These are phyloP conservation scores for Thielaviopsis musarum DNA, from an alignment of 2,329 filamentous ascomycete genomes.

Conservation along the genomic window DNA sequence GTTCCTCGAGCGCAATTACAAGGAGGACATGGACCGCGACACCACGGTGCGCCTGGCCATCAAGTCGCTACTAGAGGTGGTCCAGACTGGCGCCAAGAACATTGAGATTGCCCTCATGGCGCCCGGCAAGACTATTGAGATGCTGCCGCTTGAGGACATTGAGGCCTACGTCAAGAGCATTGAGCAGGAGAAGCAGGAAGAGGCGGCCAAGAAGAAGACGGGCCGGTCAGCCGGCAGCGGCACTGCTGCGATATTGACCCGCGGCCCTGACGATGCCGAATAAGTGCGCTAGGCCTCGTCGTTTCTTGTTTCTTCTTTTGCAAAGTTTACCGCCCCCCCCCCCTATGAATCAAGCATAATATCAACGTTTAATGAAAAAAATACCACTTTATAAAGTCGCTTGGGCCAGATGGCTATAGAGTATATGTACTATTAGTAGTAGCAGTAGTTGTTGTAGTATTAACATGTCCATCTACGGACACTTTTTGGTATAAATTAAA, in stretches of 20 bases:
- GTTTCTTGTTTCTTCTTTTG: background rate
- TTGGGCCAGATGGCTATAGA: too few relatives aligned
- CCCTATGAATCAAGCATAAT: background rate
- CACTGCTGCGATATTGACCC: constrained; percentile 57
- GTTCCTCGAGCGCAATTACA: constrained; percentile 97
- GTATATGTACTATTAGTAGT: background rate
- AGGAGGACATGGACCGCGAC: constrained; percentile 92
- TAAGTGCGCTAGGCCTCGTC: background rate
- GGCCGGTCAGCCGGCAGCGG: constrained; percentile 55
- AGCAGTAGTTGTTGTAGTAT: background rate
- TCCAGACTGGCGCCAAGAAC: constrained; percentile 98
- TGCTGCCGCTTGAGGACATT: constrained; percentile 89
- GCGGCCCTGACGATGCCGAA: constrained; percentile 27
- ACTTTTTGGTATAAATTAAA: background rate
- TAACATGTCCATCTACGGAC: background rate
- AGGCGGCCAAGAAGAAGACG: constrained; percentile 93
- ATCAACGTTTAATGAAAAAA: background rate
- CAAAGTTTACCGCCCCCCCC: background rate
- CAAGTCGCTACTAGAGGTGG: constrained; percentile 94
- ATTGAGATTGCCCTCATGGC: constrained; percentile 99
- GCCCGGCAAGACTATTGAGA: constrained; percentile 77
- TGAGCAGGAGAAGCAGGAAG: constrained; percentile 98
- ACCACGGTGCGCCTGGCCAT: constrained; percentile 92
- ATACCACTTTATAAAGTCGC: too few relatives aligned
- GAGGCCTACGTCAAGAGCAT: constrained; percentile 97